Percentiles rank a stretch among this genome's conserved stretches.
phyloP scores from a whole-genome alignment of 2,329 filamentous ascomycete species.

The Fusarium subglutinans region DNA sequence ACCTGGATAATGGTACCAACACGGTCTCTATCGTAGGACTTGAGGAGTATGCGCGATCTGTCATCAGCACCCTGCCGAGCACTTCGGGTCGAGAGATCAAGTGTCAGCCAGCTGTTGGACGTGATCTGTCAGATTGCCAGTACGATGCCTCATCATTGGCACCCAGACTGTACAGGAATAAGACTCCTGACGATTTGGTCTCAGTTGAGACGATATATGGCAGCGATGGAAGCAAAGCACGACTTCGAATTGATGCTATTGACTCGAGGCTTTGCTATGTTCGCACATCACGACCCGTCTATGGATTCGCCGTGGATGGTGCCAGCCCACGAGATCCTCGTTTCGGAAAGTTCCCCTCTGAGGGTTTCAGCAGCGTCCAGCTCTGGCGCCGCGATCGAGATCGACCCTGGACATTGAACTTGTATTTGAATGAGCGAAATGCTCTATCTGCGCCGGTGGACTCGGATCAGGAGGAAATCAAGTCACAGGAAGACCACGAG shows the following conservation, averaged over 20 bases:
- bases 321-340: slow-evolving; percentile 68
- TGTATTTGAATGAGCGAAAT: slow-evolving; percentile 38
- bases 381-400: slow-evolving; percentile 87
- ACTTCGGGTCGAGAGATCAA: slow-evolving; percentile 68
- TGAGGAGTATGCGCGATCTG: slow-evolving; percentile 70
- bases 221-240: slow-evolving; percentile 59
- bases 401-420: slow-evolving; percentile 74
- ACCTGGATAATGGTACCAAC: slow-evolving; percentile 78
- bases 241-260: slow-evolving; percentile 72
- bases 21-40: slow-evolving; percentile 75
- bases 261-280: slow-evolving; percentile 85
- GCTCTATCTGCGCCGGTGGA: neutral
- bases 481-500: slow-evolving; percentile 13
- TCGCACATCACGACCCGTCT: slow-evolving; percentile 74
- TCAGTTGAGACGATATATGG: slow-evolving; percentile 58
- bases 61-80: slow-evolving; percentile 76
- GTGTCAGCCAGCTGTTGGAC: slow-evolving; percentile 58
- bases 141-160: slow-evolving; percentile 71
- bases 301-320: slow-evolving; percentile 70
- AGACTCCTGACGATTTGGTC: slow-evolving; percentile 66
- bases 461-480: neutral
- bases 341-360: slow-evolving; percentile 70
- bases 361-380: slow-evolving; percentile 73
- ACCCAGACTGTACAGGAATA: slow-evolving; percentile 67
- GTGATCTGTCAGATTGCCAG: slow-evolving; percentile 69